Conservation (phyloP, 371 early-diverging fungal genomes). For the Apophysomyces variabilis region DNA sequence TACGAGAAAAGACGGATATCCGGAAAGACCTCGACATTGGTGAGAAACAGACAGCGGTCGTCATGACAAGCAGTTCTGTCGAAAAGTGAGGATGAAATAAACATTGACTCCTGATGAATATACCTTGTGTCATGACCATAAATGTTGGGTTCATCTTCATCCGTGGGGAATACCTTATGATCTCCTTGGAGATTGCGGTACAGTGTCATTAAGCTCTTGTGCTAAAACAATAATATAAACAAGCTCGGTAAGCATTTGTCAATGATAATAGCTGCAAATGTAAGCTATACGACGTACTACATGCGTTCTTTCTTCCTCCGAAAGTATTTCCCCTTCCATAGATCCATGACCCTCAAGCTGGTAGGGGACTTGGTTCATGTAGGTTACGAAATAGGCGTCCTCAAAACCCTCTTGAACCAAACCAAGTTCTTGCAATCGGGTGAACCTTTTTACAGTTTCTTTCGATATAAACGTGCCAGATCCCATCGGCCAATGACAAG, state of each 20-base stretch:
- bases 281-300: conserved; percentile 30
- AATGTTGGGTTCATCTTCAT: conserved; percentile 43
- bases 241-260: too few relatives aligned
- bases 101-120: background rate
- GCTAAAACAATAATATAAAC: conserved; percentile 22
- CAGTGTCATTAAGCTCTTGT: conserved; percentile 43
- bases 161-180: conserved; percentile 36
- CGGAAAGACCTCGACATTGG: conserved; percentile 58
- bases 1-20: conserved; percentile 55
- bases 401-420: conserved; percentile 55
- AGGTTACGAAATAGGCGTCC: conserved; percentile 66
- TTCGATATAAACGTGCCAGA: conserved; percentile 62
- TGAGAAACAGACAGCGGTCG: conserved; percentile 63
- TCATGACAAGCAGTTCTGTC: conserved; percentile 40
- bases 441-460: conserved; percentile 53
- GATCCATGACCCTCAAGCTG: conserved; percentile 46
- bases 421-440: conserved; percentile 54
- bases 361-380: conserved; percentile 64
- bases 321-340: conserved; percentile 30
- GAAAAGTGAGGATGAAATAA: background rate
- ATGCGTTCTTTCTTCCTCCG: conserved; percentile 29
- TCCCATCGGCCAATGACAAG: conserved; percentile 60
- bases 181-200: conserved; percentile 41
- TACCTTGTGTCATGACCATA: conserved; percentile 45
- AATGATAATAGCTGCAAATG: too few relatives aligned